Conservation (phyloP, 2,329 filamentous ascomycete genomes). For the Xylariaceae sp. region DNA sequence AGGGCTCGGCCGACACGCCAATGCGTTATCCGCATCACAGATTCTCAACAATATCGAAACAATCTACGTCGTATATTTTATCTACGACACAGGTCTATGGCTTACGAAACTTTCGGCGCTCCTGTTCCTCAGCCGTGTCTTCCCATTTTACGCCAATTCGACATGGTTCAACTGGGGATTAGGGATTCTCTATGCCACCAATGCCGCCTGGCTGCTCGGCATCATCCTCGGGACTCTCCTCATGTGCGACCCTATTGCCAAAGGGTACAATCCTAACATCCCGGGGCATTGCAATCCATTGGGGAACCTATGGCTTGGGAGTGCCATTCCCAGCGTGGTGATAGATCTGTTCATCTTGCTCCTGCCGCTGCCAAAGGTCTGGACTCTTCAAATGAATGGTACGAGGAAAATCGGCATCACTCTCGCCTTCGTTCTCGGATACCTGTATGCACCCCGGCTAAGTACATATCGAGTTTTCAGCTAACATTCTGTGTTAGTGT, state of each 20-base stretch:
- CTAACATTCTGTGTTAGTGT: constrained; percentile 7
- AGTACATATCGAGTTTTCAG: not conserved
- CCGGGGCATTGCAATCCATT: constrained; percentile 3
- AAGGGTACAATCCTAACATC: constrained; percentile 6
- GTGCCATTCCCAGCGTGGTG: constrained; percentile 14
- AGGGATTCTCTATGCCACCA: constrained; percentile 7
- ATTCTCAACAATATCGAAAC: not conserved
- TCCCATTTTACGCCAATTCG: not conserved
- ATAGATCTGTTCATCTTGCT: constrained; percentile 19
- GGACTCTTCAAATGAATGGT: constrained; percentile 11
- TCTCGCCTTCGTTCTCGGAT: constrained; percentile 15
- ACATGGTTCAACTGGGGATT: constrained; percentile 5
- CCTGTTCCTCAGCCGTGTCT: constrained; percentile 10
- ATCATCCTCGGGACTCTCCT: constrained; percentile 15
- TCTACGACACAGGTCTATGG: constrained; percentile 1
- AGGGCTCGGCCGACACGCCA: constrained; percentile 4
- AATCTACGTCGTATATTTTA: not conserved
- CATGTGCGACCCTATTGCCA: constrained; percentile 12
- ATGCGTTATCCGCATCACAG: not conserved
- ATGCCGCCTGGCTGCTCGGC: constrained; percentile 16
- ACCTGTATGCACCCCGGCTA: constrained; percentile 8
- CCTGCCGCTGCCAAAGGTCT: constrained; percentile 17
- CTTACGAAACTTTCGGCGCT: constrained; percentile 5
- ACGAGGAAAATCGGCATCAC: constrained; percentile 11
- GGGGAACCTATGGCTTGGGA: constrained; percentile 7